Percentiles rank a stretch among this genome's conserved stretches.
Conservation (phyloP, 257 asterid genomes). For the Rehmannia glutinosa region DNA sequence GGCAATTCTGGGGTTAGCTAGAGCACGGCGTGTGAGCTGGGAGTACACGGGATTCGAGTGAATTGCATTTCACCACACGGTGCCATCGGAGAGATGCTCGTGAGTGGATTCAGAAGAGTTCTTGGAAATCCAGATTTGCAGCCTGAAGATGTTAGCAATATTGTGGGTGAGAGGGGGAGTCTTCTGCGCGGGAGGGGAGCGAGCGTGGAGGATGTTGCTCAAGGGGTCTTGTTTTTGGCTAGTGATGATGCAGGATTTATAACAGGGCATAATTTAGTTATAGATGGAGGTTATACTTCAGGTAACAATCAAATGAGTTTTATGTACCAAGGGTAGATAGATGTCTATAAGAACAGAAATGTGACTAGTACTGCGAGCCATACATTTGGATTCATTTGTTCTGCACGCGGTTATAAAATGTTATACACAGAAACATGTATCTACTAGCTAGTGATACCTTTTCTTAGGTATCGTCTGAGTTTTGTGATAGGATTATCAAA, state of each 20-base stretch:
- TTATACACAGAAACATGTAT: too few species aligned
- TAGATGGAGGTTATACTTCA: constrained; percentile 80
- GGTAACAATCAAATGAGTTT: constrained; percentile 46
- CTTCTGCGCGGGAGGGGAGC: constrained; percentile 63
- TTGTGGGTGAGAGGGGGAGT: constrained; percentile 69
- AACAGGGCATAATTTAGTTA: constrained; percentile 76
- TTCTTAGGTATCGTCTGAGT: too few species aligned
- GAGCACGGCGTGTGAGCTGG: constrained; percentile 79
- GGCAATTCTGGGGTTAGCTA: constrained; percentile 64
- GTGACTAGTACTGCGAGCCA: too few species aligned
- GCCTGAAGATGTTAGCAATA: constrained; percentile 51
- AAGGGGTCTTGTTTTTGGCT: constrained; percentile 63
- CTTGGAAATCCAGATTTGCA: constrained; percentile 40
- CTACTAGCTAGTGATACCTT: too few species aligned
- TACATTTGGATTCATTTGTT: too few species aligned
- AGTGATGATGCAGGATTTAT: constrained; percentile 71
- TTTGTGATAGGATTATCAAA: too few species aligned
- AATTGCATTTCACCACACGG: constrained; percentile 82
- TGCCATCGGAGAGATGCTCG: constrained; percentile 82
- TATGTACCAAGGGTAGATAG: constrained; percentile 38
- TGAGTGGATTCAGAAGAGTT: constrained; percentile 41
- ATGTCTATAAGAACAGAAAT: neutral
- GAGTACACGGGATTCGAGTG: constrained; percentile 67
- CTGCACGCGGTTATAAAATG: too few species aligned
- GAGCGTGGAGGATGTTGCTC: constrained; percentile 61